Conservation (phyloP, 1,139 yeast genomes). For the Lipomyces yarrowii region DNA sequence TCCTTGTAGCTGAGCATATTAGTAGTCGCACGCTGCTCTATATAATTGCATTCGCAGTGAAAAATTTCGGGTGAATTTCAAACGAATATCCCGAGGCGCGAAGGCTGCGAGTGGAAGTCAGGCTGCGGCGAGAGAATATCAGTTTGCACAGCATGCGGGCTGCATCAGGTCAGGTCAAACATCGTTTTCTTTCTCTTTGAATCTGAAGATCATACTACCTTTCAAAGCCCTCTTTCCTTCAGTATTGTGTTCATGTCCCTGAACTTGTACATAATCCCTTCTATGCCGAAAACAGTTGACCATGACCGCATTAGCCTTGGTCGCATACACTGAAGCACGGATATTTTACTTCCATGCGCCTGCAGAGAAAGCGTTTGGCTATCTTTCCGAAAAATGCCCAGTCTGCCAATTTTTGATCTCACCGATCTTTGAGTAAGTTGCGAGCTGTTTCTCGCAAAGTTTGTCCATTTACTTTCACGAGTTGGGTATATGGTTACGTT, state of each 20-base stretch:
- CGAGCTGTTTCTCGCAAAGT: too few species aligned
- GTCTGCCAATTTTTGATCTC: too few species aligned
- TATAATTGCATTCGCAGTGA: background rate
- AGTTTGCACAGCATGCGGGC: background rate
- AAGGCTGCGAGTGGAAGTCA: background rate
- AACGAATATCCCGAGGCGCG: background rate
- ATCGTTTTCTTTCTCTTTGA: background rate
- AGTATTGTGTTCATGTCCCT: background rate
- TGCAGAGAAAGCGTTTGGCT: too few species aligned
- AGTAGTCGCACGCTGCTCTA: constrained; percentile 1
- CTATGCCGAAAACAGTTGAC: too few species aligned
- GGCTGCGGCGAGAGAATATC: background rate
- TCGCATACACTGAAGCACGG: too few species aligned
- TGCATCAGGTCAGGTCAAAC: background rate
- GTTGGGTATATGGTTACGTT: too few species aligned
- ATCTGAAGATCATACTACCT: background rate
- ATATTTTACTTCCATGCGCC: too few species aligned
- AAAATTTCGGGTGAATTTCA: background rate
- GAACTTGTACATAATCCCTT: background rate
- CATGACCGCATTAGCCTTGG: too few species aligned
- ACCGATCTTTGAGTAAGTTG: too few species aligned
- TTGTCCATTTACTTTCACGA: too few species aligned
- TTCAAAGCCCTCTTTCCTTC: background rate
- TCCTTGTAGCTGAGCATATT: background rate
- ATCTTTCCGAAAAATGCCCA: too few species aligned